Evolutionary conservation across 208 protist genomes (phyloP).

Genomic region (Leptomonas seymouri): DNA sequence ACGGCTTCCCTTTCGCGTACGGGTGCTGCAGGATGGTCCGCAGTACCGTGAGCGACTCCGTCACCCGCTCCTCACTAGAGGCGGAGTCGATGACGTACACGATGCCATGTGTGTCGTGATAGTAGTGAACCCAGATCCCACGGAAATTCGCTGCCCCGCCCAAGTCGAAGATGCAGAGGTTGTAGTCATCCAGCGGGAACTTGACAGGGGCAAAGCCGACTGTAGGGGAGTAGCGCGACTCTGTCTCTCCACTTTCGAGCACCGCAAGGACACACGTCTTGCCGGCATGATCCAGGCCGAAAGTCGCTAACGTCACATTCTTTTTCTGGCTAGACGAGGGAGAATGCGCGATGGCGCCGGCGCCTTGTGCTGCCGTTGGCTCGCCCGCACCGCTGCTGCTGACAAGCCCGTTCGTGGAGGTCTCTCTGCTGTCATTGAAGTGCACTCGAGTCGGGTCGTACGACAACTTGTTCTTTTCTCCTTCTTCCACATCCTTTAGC

Average conservation of each 20-base stretch:
- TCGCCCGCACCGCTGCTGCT: slow-evolving; percentile 3
- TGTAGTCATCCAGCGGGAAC: slow-evolving; percentile 86
- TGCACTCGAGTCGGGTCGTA: slow-evolving; percentile 85
- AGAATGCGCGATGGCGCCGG: neutral
- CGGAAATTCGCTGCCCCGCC: slow-evolving; percentile 90
- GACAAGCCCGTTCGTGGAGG: neutral
- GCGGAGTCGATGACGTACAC: slow-evolving; percentile 89
- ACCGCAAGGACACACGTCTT: slow-evolving; percentile 99
- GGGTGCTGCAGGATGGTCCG: slow-evolving; percentile 88
- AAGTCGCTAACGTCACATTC: slow-evolving; percentile 85
- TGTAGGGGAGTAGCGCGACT: slow-evolving; percentile 89
- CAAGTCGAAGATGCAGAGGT: slow-evolving; percentile 92
- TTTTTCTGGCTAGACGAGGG: neutral
- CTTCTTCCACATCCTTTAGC: slow-evolving; percentile 73
- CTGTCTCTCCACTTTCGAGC: slow-evolving; percentile 95
- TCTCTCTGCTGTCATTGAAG: slow-evolving; percentile 28
- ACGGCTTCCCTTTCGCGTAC: slow-evolving; percentile 96
- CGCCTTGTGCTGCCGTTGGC: neutral
- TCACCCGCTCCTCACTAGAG: slow-evolving; percentile 59
- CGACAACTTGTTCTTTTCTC: slow-evolving; percentile 71
- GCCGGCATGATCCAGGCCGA: slow-evolving; percentile 93
- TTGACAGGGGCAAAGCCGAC: slow-evolving; percentile 87
- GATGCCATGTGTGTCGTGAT: slow-evolving; percentile 89
- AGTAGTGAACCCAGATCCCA: slow-evolving; percentile 94
- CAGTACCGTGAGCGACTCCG: slow-evolving; percentile 73